Base-by-base conservation (phyloP, 306 rosid genomes). In the Cicer bijugum region DNA sequence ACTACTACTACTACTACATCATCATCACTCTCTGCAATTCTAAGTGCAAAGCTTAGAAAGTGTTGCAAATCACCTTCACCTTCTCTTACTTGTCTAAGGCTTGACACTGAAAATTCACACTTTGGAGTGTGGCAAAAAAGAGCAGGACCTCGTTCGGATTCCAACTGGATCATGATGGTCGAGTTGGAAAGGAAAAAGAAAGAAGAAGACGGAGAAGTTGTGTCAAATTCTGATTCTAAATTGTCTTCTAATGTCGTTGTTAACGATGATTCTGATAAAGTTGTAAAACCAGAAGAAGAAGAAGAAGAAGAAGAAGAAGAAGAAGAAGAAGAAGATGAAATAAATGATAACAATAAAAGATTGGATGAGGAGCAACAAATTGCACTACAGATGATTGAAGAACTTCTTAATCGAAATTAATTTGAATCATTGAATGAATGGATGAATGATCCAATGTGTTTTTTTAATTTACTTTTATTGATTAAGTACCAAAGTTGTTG, bases 91-190 rank as follows among this genome's bases (percentile, higher is more conserved):
- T 92, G 97, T 72, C 74, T 92, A 4, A 86, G 96, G 78, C 96
- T 92, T 20, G 97, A 92, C 87, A 85, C 93, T 1, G 83, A 89
- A 82, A 92, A 85, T 57, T 92, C 91, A 37, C 89, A 84, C 76
- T 80, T 92, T 17, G 93, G 97, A 5, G 92, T 92, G 33, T 92
- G 97, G 97, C 97, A 92, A 50, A 89, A 88, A 28, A 45, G 88
- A 9, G 86, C 87, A 0, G 97, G 97, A 0, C 71, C 85, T 20
- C 82, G 80, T 35, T 81, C 92, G 0, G 86, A 83, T 17, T 85
- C 97, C 9, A 92, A 75, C 10, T 92, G 97, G 97, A 82, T 92
- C 74, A 92, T 88, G 97, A 92, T 85, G 93, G 89, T 88, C 17
- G 85, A 89, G 82, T 72, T 91, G 6, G 91, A 77, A 16, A 75